Base-by-base conservation (phyloP, 148 eudicot genomes). In the Pharnaceum exiguum region DNA sequence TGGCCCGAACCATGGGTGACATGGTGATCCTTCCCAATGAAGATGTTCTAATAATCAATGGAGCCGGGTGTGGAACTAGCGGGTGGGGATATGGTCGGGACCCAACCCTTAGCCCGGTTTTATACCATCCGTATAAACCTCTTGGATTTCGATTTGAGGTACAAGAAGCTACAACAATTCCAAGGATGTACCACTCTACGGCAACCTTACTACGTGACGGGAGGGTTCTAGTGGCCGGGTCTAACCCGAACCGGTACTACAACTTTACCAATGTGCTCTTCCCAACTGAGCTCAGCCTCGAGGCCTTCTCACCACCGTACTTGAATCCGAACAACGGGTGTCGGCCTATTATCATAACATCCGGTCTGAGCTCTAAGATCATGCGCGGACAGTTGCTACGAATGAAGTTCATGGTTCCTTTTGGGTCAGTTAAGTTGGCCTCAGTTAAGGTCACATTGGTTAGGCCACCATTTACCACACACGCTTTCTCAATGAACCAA, bases 231-330 rank as follows among this genome's bases (percentile, higher is more conserved):
- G 95, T 89, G 5, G 90, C 87, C 0, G 96, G 96, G 2, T 85
- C 83, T 57, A 89, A 86, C 29, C 90, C 97, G 0, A 85, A 90
- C 23, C 17, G 2, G 6, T 65, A 16, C 1, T 75, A 86, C 47
- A 57, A 61, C 4, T 86, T 79, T 29, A 75, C 77, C 0, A 43
- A 59, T 0, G 84, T 77, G 0, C 42, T 74, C 2, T 89, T 35
- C 16, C 97, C 97, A 0, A 90, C 97, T 0, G 95, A 89, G 0
- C 70, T 90, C 13, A 75, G 82, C n/a, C 36, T 90, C 44, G 97
- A 90, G 52, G 73, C 95, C 0, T 90, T 73, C 50, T 86, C 73
- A 0, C 97, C 97, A 0, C 15, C 74, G 0, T 90, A 90, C 52
- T 53, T 90, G 59, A 71, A 73, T 40, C 28, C 71, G 0, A 22